A percentile compares a stretch with the other conserved stretches of the same genome.
These are phyloP conservation scores for Cladophialophora carrionii DNA, from an alignment of 2,329 filamentous ascomycete species.

Conservation along the genomic window DNA sequence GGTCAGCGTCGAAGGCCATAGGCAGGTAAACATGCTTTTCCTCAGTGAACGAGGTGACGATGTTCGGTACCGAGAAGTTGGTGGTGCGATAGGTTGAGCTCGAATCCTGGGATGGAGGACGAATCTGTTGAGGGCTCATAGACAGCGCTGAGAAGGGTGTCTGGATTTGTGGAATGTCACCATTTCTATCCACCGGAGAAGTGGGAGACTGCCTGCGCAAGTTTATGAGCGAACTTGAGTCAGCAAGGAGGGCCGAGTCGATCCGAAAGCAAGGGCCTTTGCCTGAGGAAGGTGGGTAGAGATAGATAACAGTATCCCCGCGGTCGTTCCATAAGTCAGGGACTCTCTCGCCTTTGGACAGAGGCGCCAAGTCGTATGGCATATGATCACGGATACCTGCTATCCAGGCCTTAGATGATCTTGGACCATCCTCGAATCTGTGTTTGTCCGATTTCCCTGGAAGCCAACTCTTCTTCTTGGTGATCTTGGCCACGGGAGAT, in stretches of 20 bases:
- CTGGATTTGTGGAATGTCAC: slow-evolving; percentile 42
- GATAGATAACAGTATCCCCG: slow-evolving; percentile 66
- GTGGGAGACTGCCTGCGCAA: slow-evolving; percentile 29
- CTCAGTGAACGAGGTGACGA: slow-evolving; percentile 16
- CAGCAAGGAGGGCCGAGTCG: slow-evolving; percentile 61
- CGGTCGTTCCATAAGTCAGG: slow-evolving; percentile 65
- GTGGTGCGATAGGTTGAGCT: slow-evolving; percentile 38
- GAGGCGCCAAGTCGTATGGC: slow-evolving; percentile 57
- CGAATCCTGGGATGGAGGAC: slow-evolving; percentile 38
- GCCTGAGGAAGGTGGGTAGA: slow-evolving; percentile 61
- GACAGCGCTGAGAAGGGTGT: slow-evolving; percentile 40
- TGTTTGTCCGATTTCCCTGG: slow-evolving; percentile 43
- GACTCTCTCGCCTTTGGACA: slow-evolving; percentile 58
- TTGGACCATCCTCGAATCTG: slow-evolving; percentile 43
- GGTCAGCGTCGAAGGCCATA: slow-evolving; percentile 59
- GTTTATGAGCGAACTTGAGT: slow-evolving; percentile 47
- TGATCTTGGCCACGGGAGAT: slow-evolving; percentile 29
- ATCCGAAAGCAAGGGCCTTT: slow-evolving; percentile 65
- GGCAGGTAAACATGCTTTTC: slow-evolving; percentile 57
- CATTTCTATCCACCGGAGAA: slow-evolving; percentile 19
- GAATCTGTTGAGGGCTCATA: slow-evolving; percentile 41
- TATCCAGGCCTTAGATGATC: slow-evolving; percentile 57
- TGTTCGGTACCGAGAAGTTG: slow-evolving; percentile 29
- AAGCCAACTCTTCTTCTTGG: slow-evolving; percentile 52
- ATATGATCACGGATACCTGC: slow-evolving; percentile 61